Evolutionary conservation across 768 basidiomycete species (phyloP).

Genomic region (Mrakia frigida): DNA sequence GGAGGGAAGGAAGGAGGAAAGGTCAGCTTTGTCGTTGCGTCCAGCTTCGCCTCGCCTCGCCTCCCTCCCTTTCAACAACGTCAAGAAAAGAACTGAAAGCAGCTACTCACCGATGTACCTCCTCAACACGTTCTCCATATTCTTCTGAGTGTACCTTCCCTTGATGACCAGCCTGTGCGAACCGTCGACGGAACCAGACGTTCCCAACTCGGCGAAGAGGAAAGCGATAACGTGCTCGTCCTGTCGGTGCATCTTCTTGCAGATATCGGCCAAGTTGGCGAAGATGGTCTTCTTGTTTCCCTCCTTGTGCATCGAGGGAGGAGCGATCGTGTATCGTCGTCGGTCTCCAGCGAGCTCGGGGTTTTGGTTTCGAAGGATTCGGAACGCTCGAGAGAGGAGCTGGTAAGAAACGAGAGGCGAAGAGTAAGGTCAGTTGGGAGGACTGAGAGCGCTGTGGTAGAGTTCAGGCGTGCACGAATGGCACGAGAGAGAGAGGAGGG

Average conservation of each 20-base stretch:
- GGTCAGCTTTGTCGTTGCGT: neutral
- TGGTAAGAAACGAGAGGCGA: conserved; percentile 40
- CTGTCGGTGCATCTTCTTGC: conserved; percentile 95
- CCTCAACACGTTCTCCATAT: conserved; percentile 92
- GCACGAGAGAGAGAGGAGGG: neutral
- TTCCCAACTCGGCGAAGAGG: conserved; percentile 97
- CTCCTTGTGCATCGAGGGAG: conserved; percentile 88
- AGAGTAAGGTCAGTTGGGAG: neutral
- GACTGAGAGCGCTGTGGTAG: too few relatives aligned
- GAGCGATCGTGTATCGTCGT: conserved; percentile 88
- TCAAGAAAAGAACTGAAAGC: neutral
- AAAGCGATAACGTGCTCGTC: conserved; percentile 97
- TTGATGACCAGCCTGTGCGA: conserved; percentile 89
- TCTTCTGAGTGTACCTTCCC: conserved; percentile 96
- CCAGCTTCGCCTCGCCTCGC: neutral
- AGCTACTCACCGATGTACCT: conserved; percentile 79
- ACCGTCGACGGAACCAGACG: conserved; percentile 91
- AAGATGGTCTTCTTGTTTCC: conserved; percentile 98
- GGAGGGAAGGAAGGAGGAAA: neutral
- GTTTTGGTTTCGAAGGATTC: conserved; percentile 84
- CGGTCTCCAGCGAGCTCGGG: conserved; percentile 84
- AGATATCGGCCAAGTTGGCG: conserved; percentile 93
- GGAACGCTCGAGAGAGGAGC: conserved; percentile 91
- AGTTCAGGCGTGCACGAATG: too few relatives aligned
- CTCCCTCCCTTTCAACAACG: neutral